These are phyloP conservation scores for Penicillium cosmopolitanum DNA, from an alignment of 495 filamentous ascomycete species.

Conservation along the genomic window DNA sequence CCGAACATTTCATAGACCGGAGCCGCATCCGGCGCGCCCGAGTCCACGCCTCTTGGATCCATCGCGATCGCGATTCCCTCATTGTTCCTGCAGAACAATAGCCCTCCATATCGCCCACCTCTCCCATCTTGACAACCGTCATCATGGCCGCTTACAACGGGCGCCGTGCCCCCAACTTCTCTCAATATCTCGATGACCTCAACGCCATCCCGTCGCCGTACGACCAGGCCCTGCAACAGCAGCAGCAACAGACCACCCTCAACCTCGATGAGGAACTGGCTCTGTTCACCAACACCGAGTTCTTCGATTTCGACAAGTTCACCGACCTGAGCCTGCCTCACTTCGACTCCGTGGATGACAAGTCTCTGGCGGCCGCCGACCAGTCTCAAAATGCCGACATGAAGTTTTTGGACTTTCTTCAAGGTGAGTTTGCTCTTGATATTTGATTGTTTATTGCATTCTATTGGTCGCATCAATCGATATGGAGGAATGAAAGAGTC, in stretches of 20 bases:
- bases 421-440: conserved; percentile 38
- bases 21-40: conserved; percentile 31
- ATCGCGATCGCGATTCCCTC: conserved; percentile 3
- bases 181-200: conserved; percentile 83
- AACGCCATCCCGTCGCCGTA: conserved; percentile 74
- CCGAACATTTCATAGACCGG: conserved; percentile 5
- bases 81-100: conserved; percentile 7
- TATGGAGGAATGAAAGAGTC: conserved; percentile 10
- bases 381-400: conserved; percentile 36
- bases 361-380: conserved; percentile 28
- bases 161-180: conserved; percentile 79
- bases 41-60: conserved; percentile 18
- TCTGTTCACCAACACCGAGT: conserved; percentile 91
- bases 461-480: conserved; percentile 19
- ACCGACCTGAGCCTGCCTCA: conserved; percentile 44
- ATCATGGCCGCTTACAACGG: conserved; percentile 70
- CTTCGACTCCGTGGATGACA: conserved; percentile 41
- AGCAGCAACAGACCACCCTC: conserved; percentile 56
- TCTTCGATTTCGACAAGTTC: conserved; percentile 83
- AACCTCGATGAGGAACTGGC: conserved; percentile 76
- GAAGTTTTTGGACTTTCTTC: conserved; percentile 50
- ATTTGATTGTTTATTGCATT: conserved; percentile 11
- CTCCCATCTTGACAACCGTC: conserved; percentile 10
- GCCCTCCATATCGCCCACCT: not conserved
- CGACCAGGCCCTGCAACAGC: conserved; percentile 62